Conservation (phyloP, 768 basidiomycete species). For the Boletus sp. region DNA sequence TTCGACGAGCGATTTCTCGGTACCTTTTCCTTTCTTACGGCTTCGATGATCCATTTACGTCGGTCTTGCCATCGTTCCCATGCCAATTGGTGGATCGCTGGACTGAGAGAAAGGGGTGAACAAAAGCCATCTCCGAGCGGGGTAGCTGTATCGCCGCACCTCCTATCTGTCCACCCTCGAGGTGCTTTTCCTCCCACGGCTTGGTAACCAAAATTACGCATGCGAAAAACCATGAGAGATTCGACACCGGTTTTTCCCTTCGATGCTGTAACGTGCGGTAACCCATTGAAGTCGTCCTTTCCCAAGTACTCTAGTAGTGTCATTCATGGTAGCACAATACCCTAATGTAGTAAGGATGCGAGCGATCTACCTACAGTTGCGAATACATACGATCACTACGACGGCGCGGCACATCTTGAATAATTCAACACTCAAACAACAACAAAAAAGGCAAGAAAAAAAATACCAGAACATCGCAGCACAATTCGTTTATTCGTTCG, state of each 20-base stretch:
- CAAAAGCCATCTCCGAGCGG: neutral
- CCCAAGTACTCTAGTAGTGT: neutral
- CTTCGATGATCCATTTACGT: no score
- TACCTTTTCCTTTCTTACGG: no score
- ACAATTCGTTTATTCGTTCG: slow-evolving; percentile 8
- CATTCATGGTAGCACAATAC: neutral
- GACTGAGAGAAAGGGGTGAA: neutral
- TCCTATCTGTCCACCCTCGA: neutral
- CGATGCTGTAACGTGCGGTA: neutral
- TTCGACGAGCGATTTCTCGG: no score
- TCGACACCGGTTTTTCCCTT: neutral
- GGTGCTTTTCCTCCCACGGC: neutral
- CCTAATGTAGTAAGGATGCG: neutral
- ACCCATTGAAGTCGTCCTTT: neutral
- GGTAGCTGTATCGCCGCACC: neutral
- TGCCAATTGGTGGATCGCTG: neutral
- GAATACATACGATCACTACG: slow-evolving; percentile 5
- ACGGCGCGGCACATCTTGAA: slow-evolving; percentile 9
- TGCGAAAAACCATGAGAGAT: neutral
- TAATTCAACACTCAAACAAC: slow-evolving; percentile 3
- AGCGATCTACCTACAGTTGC: neutral
- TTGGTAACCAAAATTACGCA: neutral
- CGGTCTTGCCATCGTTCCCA: neutral
- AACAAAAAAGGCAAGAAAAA: neutral
- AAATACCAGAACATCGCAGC: neutral